Evolutionary conservation across 306 rosid genomes (phyloP), one percentile per base, ranked within the genome.

Genomic region (Gynostemma pentaphyllum): DNA sequence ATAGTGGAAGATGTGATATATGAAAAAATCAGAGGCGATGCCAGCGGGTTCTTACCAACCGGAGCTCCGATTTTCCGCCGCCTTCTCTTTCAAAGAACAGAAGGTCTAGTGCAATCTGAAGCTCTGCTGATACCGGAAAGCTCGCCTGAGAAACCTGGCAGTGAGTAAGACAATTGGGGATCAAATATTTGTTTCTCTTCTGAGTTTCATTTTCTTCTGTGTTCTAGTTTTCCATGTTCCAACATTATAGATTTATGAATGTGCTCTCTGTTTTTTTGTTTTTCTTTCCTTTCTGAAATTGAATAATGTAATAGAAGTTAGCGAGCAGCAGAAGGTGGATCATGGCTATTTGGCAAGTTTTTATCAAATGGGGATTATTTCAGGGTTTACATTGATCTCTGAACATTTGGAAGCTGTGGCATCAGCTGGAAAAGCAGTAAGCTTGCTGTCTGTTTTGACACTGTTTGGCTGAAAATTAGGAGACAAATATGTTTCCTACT

Each of bases 341-440:
- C 97, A 90, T 78, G 92, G 85, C 73, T 87, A 84, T 72, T 52
- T 78, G 49, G 88, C 94, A 63, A 90, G 97, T 78, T 87, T 95
- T 78, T 90, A 90, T 76, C 94, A 90, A 53, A 72, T 87, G 26
- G 95, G 97, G 64, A 90, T 90, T 44, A 71, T 90, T 69, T 87
- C 97, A 50, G 97, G 97, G 68, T 82, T 90, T 66, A 63, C 63
- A 39, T 65, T 90, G 77, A 81, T 87, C 44, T 87, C 95, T 74
- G 79, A 89, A 21, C 79, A 79, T 70, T 74, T 90, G 83, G 88
- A 81, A 79, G 75, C 68, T 74, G 74, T 74, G 78, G 82, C 79
- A 51, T 75, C 81, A 27, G 72, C 79, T 26, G 78, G 80, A 66
- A 81, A 79, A 81, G 75, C 70, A 74, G 97, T 84, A 70, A 81